Evolutionary conservation across 352 stramenopile genomes (phyloP).

Genomic region (Pythium pectinolyticum): DNA sequence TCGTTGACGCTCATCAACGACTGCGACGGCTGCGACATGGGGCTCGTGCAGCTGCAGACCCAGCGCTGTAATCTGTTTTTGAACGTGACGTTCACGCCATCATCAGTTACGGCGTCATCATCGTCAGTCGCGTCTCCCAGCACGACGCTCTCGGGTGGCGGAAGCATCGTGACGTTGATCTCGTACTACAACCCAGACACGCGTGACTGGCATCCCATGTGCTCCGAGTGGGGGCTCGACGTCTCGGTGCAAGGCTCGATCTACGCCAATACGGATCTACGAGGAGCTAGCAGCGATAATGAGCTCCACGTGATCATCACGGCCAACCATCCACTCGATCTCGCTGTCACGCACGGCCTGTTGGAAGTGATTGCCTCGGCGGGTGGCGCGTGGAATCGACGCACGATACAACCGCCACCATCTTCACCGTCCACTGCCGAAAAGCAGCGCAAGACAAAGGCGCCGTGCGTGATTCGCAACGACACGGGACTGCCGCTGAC

Average conservation of each 20-base stretch:
- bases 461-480: slow-evolving; percentile 77
- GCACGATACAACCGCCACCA: slow-evolving; percentile 4
- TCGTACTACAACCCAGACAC: slow-evolving; percentile 86
- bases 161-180: slow-evolving; percentile 57
- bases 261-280: slow-evolving; percentile 17
- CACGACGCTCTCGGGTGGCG: slow-evolving; percentile 67
- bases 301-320: slow-evolving; percentile 76
- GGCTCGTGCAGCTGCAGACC: slow-evolving; percentile 71
- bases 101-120: slow-evolving; percentile 4
- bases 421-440: neutral
- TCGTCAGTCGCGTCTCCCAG: slow-evolving; percentile 34
- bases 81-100: slow-evolving; percentile 57
- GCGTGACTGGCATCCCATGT: slow-evolving; percentile 81
- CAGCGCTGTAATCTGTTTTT: slow-evolving; percentile 72
- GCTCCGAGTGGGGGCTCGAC: slow-evolving; percentile 71
- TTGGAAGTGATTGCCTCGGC: slow-evolving; percentile 77
- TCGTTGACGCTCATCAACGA: slow-evolving; percentile 83
- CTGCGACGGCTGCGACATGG: slow-evolving; percentile 86
- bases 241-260: slow-evolving; percentile 62
- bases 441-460: slow-evolving; percentile 26
- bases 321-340: slow-evolving; percentile 64
- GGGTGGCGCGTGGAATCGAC: slow-evolving; percentile 69
- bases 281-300: slow-evolving; percentile 28
- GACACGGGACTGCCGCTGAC: slow-evolving; percentile 66
- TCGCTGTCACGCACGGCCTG: slow-evolving; percentile 78